Conservation (phyloP, 306 rosid genomes). For the Notholithocarpus densiflorus region DNA sequence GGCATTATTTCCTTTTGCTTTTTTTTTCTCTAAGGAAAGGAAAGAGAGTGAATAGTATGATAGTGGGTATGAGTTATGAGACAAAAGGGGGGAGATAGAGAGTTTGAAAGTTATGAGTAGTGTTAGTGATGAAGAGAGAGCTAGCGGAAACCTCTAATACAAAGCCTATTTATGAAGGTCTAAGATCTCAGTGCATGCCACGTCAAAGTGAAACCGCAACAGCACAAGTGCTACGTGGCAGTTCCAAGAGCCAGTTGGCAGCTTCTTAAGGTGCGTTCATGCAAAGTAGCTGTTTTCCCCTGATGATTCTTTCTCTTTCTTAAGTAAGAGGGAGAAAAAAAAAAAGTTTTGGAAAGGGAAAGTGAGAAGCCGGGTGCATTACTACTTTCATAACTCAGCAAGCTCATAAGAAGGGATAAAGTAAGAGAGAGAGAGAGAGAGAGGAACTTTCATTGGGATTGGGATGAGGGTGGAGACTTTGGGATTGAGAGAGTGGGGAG, state of each 20-base stretch:
- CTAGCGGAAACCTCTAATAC: constrained; percentile 15
- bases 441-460: neutral
- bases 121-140: constrained; percentile 31
- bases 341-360: neutral
- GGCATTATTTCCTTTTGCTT: constrained; percentile 13
- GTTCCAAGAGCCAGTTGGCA: constrained; percentile 25
- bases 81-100: neutral
- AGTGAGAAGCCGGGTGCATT: neutral
- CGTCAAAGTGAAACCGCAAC: constrained; percentile 44
- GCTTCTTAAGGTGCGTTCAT: constrained; percentile 28
- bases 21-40: neutral
- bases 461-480: neutral
- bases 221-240: constrained; percentile 48
- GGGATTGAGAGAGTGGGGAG: neutral
- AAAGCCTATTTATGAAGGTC: constrained; percentile 48
- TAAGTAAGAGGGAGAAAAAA: neutral
- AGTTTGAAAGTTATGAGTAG: neutral
- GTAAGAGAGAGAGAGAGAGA: neutral
- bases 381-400: neutral
- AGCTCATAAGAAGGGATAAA: neutral
- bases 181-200: constrained; percentile 37
- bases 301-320: neutral
- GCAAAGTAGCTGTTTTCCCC: constrained; percentile 22
- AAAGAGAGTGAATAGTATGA: too few relatives aligned
- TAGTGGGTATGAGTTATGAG: too few relatives aligned